Evolutionary conservation across 169 alveolate species (phyloP).

Genomic region (Theileria luwenshuni): DNA sequence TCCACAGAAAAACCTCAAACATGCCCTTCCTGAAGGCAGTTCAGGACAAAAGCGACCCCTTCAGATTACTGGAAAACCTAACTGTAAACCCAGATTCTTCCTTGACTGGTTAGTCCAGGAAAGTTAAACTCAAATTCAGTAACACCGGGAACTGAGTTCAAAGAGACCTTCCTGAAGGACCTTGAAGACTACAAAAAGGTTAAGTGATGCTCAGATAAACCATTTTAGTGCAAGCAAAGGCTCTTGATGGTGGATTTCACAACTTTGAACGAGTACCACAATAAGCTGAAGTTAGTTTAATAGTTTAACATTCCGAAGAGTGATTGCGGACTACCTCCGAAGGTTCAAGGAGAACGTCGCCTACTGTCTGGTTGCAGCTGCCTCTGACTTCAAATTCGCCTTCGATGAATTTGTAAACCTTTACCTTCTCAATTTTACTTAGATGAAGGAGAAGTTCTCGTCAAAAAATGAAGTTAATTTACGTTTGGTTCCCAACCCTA

Average conservation of each 20-base stretch:
- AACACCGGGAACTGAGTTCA: neutral
- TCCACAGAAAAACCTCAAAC: constrained; percentile 12
- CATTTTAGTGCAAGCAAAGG: constrained; percentile 23
- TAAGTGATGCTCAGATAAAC: neutral
- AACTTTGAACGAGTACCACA: constrained; percentile 15
- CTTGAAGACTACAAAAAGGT: constrained; percentile 22
- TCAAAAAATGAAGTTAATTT: constrained; percentile 11
- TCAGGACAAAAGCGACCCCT: neutral
- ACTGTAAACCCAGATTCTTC: neutral
- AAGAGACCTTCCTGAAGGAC: neutral
- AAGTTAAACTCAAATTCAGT: neutral
- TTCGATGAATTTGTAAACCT: constrained; percentile 17
- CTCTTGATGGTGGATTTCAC: constrained; percentile 9
- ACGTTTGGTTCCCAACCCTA: constrained; percentile 2
- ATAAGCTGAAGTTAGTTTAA: constrained; percentile 14
- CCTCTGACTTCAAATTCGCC: constrained; percentile 28
- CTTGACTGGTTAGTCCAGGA: neutral
- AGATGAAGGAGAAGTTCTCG: constrained; percentile 36
- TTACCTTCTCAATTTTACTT: neutral
- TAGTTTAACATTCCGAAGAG: neutral
- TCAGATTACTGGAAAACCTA: constrained; percentile 15
- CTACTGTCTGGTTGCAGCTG: constrained; percentile 45
- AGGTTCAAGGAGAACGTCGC: neutral
- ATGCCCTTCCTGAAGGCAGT: constrained; percentile 27
- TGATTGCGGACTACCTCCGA: neutral